Evolutionary conservation across 1,284 basidiomycete species (phyloP), one percentile per base, ranked within the genome.

Genomic region (Cryptococcus hybrid): DNA sequence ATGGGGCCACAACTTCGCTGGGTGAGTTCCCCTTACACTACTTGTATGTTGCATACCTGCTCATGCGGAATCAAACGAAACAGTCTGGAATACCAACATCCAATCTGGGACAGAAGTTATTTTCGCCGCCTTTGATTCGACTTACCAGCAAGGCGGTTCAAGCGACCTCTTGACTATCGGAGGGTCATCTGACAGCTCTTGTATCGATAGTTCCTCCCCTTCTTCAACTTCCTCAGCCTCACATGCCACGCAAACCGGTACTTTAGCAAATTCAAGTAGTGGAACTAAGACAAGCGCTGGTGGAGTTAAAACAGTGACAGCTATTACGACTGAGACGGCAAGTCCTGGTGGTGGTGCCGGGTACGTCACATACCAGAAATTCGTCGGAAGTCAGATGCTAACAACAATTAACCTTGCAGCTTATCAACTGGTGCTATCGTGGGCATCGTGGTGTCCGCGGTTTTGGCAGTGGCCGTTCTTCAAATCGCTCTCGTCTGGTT

Each of bases 1-100:
- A 54, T 40, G 37, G 50, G 47, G 50, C 57, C 34, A 55, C 59
- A 7, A 53, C 56, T 15, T 61, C 59, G 3, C 40, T 63, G 37
- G 56, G 64, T 66, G 35, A 56, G 57, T 54, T 47, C 4, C 18
- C 18, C 18, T 18, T 1, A 18, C 18, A 8, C 11, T 36, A 7
- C 38, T 55, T n/a, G 13, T 24, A 1, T 47, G 13, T 30, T 15
- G 9, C 46, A 15, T 30, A 15, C 5, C 51, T 52, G 6, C 13
- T 52, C 18, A n/a, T n/a, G 18, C 18, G 7, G 18, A 47, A 47
- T 15, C 46, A 18, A n/a, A 12, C 18, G 48, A 5, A 42, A 11
- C 47, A 61, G 68, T 54, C 0, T 76, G 64, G 67, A 61, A 67
- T 13, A 70, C 71, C 38, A 74, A 76, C 51, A 63, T 73, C 55